phyloP scores from a whole-genome alignment of 1,139 yeast genomes.

The Scheffersomyces lignicola region DNA sequence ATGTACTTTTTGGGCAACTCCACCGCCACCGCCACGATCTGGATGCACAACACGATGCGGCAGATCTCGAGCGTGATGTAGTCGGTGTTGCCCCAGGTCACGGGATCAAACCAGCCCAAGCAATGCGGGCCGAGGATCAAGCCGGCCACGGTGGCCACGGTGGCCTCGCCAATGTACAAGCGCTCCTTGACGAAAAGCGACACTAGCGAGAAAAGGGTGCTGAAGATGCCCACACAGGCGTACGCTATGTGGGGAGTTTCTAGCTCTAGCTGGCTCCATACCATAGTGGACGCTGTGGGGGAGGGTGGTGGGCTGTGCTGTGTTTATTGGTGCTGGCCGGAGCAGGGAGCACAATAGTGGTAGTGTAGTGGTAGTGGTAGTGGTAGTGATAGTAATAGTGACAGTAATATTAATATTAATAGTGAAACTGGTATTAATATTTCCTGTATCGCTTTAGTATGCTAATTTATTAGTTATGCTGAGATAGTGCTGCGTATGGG shows the following conservation, averaged over 20 bases:
- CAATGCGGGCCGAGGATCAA: conserved; percentile 93
- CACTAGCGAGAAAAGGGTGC: conserved; percentile 82
- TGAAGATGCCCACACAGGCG: conserved; percentile 89
- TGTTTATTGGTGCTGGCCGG: too few relatives aligned
- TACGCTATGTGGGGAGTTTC: conserved; percentile 79
- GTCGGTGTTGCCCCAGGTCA: conserved; percentile 89
- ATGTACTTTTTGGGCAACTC: conserved; percentile 93
- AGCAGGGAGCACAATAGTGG: too few relatives aligned
- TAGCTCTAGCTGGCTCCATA: conserved; percentile 44
- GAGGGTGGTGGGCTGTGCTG: too few relatives aligned
- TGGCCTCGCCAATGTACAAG: conserved; percentile 91
- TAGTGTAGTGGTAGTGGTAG: too few relatives aligned
- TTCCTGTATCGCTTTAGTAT: too few relatives aligned
- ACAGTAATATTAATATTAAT: too few relatives aligned
- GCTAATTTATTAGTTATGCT: too few relatives aligned
- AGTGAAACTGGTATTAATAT: too few relatives aligned
- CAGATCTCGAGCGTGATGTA: conserved; percentile 85
- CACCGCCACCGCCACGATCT: conserved; percentile 96
- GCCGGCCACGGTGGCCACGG: conserved; percentile 90
- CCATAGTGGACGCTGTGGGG: conserved; percentile 25
- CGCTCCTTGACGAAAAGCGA: conserved; percentile 89
- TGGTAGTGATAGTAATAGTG: too few relatives aligned
- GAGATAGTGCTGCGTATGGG: too few relatives aligned
- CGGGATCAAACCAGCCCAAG: conserved; percentile 83
- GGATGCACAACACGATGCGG: conserved; percentile 84